Base-by-base conservation (phyloP, 1,284 basidiomycete species). In the Marasmius tenuissimus region DNA sequence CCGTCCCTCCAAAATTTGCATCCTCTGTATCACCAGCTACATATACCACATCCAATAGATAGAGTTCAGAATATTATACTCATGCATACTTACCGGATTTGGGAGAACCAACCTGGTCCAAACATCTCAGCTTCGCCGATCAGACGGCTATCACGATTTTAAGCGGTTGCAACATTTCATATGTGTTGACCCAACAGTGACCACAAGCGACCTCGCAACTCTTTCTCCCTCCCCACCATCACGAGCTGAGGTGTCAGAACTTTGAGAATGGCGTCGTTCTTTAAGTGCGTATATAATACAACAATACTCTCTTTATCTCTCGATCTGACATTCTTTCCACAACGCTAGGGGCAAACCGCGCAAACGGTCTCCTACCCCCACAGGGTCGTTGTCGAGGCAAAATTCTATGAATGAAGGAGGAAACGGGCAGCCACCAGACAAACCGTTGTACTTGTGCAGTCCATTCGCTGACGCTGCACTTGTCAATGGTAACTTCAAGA, bases 401-500 rank as follows among this genome's bases (percentile, higher is more conserved):
- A 71, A 73, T 55, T 73, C 71, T 14, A 67, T 69, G 60, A 71
- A 69, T 11, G 70, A 80, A 8, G 79, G 81, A 0, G 80, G 82
- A 3, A 81, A 82, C 1, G 69, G 69, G 8, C 27, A 62, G 12
- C 47, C 59, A 6, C 63, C 63, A 40, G 68, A 71, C 39, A 91
- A 91, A 68, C 94, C 94, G 0, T 80, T 97, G n/a, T 97, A 96
- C 71, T 84, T 97, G 33, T 96, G 91, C 73, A 92, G 92, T 64
- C 95, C 95, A 8, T 99, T 99, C 73, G 94, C 94, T 60, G 95
- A 97, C 69, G 92, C 95, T 1, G 95, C 97, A 0, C 84, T 99
- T 45, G 96, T 99, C 65, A 98, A 98, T 76, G 97, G 97, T n/a
- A 97, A 95, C 75, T 98, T 98, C 81, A 98, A 97, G 81, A 98